Base-by-base conservation (phyloP, 345 rosid species). In the Populus simonii region DNA sequence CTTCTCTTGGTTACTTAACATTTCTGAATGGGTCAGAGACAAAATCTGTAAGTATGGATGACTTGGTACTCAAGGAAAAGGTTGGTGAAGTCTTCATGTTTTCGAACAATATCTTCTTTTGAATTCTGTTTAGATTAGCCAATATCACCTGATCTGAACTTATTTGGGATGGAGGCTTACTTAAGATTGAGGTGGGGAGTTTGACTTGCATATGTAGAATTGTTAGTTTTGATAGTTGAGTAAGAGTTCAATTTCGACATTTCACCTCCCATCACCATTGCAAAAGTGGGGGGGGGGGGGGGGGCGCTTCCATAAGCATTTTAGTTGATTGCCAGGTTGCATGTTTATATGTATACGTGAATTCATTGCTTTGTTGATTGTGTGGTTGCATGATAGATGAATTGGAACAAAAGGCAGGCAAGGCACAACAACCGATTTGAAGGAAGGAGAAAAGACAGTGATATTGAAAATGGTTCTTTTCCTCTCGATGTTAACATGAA, bases 11-110 rank as follows among this genome's bases (percentile, higher is more conserved):
- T 73, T 81, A 78, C 73, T 36, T 79, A n/a, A 57, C 78, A n/a
- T 77, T 72, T 74, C 39, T 71, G 73, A 83, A 80, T 72, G 83
- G 76, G 29, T 68, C 83, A 45, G 86, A 80, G 75, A 72, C 76
- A 70, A 82, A 85, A 80, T 85, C 87, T 57, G 80, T 59, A 79
- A 84, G 81, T 74, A 86, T 79, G 80, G 88, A 87, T 80, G 83
- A 78, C 69, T 66, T 72, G 70, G 71, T 84, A 63, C 78, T 71
- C 25, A 79, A 76, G 76, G 88, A 80, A 68, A 84, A 89, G 95
- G 95, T 93, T 74, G 47, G 88, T 83, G 66, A 73, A 71, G 57
- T 81, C 25, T 67, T 68, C 22, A 16, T 66, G 20, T 6, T 41
- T 39, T 38, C 59, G 18, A 7, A 38, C 47, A 57, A 38, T 72